These are phyloP conservation scores for Colletotrichum siamense DNA, from an alignment of 2,329 filamentous ascomycete genomes.

Conservation along the genomic window DNA sequence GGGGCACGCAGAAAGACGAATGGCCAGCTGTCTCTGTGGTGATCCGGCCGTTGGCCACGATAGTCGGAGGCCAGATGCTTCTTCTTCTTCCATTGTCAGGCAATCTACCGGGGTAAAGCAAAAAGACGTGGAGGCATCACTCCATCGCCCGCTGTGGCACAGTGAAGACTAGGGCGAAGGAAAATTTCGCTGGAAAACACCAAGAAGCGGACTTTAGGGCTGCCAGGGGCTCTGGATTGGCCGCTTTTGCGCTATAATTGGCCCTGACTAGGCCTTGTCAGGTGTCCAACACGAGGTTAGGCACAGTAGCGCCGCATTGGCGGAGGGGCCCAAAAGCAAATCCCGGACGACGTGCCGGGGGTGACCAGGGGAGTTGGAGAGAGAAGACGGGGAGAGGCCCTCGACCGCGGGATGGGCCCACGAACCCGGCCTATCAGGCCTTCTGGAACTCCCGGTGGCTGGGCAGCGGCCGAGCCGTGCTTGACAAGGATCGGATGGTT, in stretches of 20 bases:
- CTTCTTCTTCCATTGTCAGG: not conserved
- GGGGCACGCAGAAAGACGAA: not conserved
- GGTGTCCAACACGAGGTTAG: slow-evolving; percentile 18
- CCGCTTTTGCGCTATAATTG: slow-evolving; percentile 8
- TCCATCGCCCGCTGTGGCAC: not conserved
- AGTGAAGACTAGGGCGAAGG: not conserved
- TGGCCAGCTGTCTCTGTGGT: slow-evolving; percentile 8
- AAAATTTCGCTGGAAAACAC: not conserved
- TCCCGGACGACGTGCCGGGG: not conserved
- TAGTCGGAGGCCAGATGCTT: not conserved
- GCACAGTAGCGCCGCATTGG: slow-evolving; percentile 20
- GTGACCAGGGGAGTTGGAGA: not conserved
- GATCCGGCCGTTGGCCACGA: not conserved
- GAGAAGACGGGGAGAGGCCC: not conserved
- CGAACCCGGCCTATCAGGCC: slow-evolving; percentile 6
- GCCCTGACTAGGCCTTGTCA: not conserved
- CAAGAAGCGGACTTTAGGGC: not conserved
- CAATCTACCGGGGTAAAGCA: not conserved
- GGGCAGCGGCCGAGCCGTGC: not conserved
- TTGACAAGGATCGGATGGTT: not conserved
- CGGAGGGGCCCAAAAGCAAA: slow-evolving; percentile 4
- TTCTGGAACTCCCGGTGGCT: not conserved
- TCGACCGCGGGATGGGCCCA: not conserved
- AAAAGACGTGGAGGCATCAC: not conserved
- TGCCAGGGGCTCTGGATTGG: not conserved